Evolutionary conservation across 306 rosid genomes (phyloP), one percentile per base, ranked within the genome.

Genomic region (Fragaria vesca): DNA sequence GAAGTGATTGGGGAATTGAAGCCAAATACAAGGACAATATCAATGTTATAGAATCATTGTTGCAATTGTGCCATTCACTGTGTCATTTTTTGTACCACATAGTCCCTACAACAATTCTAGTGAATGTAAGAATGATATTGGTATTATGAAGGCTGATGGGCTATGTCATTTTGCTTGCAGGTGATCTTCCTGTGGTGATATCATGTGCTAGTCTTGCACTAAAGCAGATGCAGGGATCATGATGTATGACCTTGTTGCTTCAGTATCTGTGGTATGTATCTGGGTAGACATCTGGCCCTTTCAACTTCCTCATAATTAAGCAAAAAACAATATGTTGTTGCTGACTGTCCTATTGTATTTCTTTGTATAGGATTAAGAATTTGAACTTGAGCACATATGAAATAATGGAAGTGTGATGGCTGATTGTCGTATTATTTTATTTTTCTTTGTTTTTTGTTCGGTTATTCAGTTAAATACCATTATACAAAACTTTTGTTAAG

Each of bases 141-240:
- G 32, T 30, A 30, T 30, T 30, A 30, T 30, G 32, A 30, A 30
- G 32, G 2, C 32, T 30, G 32, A 30, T 30, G 32, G 32, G 32
- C 32, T 30, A 30, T 30, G 32, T 30, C 6, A 6, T 24, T 77
- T 46, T 78, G 60, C 52, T 66, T 50, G 79, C 83, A 95, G 97
- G 97, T 85, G 97, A 95, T 86, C 92, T 95, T 40, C 97, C 96
- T 66, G 97, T 92, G 66, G 83, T 93, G 54, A 93, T 95, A 85
- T 93, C 99, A 52, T 93, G 97, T 79, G 99, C 99, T 72, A 93
- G 97, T 81, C 96, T 95, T 87, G 99, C 97, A 30, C 32, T 73
- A 86, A 91, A 77, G 97, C 97, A 21, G 97, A 95, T 89, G 99
- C 97, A 0, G 99, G 99, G 80, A 93, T 93, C 84, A 86, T 91